Conservation (phyloP, 345 rosid species). For the Lepidium africanum region DNA sequence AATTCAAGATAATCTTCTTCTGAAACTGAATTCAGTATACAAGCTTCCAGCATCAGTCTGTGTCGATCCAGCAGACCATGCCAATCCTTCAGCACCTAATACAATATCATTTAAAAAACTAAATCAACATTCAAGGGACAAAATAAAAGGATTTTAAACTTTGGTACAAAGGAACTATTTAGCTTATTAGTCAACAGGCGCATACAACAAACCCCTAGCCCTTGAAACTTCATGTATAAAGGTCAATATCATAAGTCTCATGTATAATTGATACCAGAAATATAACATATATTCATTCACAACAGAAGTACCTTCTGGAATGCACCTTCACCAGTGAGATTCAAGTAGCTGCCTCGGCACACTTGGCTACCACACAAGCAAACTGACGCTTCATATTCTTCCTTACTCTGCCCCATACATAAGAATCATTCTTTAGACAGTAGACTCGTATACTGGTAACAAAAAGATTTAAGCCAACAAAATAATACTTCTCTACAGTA, state of each 20-base stretch:
- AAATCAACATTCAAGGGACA: not conserved
- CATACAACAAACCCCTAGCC: not conserved
- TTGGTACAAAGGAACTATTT: constrained; percentile 2
- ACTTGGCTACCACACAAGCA: constrained; percentile 99
- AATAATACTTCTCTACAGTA: not conserved
- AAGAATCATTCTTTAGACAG: constrained; percentile 14
- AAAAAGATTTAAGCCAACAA: constrained; percentile 12
- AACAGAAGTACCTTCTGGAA: constrained; percentile 64
- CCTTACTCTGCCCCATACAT: constrained; percentile 75
- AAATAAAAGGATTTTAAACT: not conserved
- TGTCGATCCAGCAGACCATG: constrained; percentile 90
- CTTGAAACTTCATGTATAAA: not conserved
- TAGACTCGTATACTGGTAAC: not conserved
- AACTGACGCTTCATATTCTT: constrained; percentile 99
- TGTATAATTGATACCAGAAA: constrained; percentile 7
- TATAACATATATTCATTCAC: not conserved
- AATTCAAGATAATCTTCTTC: constrained; percentile 97
- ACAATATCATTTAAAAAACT: not conserved
- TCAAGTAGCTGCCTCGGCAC: constrained; percentile 98
- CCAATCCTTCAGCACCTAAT: constrained; percentile 82
- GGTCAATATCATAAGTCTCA: not conserved
- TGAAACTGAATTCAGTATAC: constrained; percentile 68
- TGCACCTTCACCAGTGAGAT: constrained; percentile 99
- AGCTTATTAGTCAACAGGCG: not conserved
- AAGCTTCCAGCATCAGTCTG: constrained; percentile 84